These are phyloP conservation scores for Linnemannia elongata DNA, from an alignment of 192 early-diverging fungal species.

Conservation along the genomic window DNA sequence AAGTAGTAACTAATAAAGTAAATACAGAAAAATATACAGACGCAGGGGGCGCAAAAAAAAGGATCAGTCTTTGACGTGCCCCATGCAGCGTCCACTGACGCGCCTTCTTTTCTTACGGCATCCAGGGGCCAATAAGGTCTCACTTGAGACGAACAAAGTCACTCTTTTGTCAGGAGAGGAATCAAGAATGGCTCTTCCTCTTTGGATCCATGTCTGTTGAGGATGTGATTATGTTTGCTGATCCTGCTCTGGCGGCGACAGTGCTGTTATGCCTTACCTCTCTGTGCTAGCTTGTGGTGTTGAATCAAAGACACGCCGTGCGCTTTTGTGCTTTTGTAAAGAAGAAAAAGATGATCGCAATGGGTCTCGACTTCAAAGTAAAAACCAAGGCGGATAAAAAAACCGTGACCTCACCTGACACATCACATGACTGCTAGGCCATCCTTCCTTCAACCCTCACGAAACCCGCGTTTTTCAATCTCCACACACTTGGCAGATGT, in stretches of 20 bases:
- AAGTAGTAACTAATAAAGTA: background rate
- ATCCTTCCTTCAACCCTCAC: too few relatives aligned
- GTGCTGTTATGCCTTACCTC: background rate
- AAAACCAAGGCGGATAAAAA: background rate
- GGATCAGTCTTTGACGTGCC: background rate
- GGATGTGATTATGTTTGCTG: background rate
- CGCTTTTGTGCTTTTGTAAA: background rate
- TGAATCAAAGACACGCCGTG: slow-evolving; percentile 4
- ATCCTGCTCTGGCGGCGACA: background rate
- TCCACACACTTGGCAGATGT: too few relatives aligned
- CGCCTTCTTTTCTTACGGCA: background rate
- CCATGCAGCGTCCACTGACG: background rate
- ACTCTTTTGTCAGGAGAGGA: background rate
- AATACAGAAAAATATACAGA: background rate
- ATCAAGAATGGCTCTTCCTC: background rate
- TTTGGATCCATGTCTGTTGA: background rate
- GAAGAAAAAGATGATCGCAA: slow-evolving; percentile 5
- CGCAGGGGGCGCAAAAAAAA: background rate
- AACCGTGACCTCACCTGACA: background rate
- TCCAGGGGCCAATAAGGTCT: background rate
- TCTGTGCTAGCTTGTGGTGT: background rate
- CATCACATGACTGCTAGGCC: background rate
- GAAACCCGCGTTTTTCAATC: too few relatives aligned
- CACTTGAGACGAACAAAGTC: background rate
- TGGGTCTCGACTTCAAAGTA: background rate